phyloP scores from a whole-genome alignment of 331 rosid species.

The Rosa hybrid region DNA sequence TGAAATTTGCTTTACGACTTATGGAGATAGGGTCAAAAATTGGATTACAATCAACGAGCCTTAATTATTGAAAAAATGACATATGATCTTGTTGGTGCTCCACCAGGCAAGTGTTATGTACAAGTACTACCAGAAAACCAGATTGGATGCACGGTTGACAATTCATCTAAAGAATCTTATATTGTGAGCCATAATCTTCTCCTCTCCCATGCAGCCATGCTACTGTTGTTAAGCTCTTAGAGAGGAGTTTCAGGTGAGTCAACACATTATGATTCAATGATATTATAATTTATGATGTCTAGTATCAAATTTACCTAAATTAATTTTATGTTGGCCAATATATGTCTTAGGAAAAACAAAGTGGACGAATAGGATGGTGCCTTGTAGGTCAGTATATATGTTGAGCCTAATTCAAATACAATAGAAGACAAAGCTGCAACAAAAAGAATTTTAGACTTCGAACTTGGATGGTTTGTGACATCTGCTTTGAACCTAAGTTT shows the following conservation, averaged over 20 bases:
- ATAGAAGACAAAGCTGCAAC: conserved; percentile 39
- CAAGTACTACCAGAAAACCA: neutral
- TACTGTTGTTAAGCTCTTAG: conserved; percentile 21
- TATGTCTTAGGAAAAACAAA: conserved; percentile 28
- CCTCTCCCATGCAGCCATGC: conserved; percentile 39
- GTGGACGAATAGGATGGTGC: conserved; percentile 41
- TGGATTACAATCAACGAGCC: conserved; percentile 48
- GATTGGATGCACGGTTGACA: neutral
- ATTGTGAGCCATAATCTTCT: conserved; percentile 26
- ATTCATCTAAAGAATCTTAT: conserved; percentile 40
- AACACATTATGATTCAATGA: neutral
- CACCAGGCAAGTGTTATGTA: conserved; percentile 29
- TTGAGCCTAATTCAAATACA: conserved; percentile 34
- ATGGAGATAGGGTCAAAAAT: conserved; percentile 38
- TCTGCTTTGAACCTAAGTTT: neutral
- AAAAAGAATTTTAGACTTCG: conserved; percentile 35
- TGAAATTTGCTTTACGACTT: conserved; percentile 30
- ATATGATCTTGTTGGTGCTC: conserved; percentile 13
- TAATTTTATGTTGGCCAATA: neutral
- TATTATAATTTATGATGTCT: no score
- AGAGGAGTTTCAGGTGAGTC: conserved; percentile 25
- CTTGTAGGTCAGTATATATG: conserved; percentile 15
- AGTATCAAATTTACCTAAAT: neutral
- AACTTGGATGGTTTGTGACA: conserved; percentile 40
- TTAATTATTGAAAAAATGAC: neutral